Evolutionary conservation across 495 filamentous ascomycete genomes (phyloP).

Genomic region (Lichina pygmaea): DNA sequence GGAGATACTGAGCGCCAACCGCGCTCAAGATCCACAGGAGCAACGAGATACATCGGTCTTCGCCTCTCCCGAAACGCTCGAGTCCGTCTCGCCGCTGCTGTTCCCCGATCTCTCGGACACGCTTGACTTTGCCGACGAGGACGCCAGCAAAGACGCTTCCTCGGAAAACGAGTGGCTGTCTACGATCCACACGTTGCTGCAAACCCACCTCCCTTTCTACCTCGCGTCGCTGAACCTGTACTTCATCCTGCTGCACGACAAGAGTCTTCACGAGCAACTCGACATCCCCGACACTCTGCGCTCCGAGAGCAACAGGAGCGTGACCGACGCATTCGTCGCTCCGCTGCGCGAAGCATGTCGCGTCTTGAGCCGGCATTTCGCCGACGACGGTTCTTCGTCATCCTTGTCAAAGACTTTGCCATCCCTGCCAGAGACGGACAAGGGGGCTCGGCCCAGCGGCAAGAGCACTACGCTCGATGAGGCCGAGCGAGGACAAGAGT

Average conservation of each 20-base stretch:
- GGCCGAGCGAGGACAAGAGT: neutral
- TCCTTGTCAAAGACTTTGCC: neutral
- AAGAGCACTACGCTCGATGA: neutral
- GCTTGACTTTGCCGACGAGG: neutral
- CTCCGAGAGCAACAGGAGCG: neutral
- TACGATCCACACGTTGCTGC: neutral
- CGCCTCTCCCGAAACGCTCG: neutral
- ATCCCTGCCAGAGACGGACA: neutral
- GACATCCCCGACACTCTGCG: neutral
- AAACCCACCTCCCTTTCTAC: neutral
- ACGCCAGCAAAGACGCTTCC: neutral
- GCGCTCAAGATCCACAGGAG: neutral
- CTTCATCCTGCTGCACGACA: neutral
- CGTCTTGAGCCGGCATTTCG: neutral
- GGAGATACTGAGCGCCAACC: slow-evolving; percentile 33
- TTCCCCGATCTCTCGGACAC: neutral
- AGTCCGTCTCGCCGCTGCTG: neutral
- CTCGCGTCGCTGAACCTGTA: neutral
- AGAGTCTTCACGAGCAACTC: neutral
- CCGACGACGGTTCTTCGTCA: neutral
- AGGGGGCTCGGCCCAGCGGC: neutral
- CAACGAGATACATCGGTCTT: neutral
- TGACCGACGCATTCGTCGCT: neutral
- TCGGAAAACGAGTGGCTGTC: neutral
- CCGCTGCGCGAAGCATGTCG: neutral